Conservation (phyloP, 1,139 yeast genomes). For the Petasospora fabianii region DNA sequence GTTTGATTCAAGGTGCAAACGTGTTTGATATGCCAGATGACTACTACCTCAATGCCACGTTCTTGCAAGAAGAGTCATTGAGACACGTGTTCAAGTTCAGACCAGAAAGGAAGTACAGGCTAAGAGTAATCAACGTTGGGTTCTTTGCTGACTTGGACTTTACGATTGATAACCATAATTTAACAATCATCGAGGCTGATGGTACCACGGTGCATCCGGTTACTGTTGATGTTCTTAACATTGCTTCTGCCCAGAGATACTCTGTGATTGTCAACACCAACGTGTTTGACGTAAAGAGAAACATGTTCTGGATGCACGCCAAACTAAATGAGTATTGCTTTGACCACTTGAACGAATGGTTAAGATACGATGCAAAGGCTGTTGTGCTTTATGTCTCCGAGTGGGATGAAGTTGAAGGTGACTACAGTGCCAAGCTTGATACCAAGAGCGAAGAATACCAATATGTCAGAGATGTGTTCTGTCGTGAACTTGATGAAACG, state of each 20-base stretch:
- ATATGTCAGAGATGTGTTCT: constrained; percentile 9
- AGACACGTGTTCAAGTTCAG: constrained; percentile 47
- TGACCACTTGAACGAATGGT: constrained; percentile 31
- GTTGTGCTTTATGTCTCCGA: constrained; percentile 31
- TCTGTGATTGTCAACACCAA: constrained; percentile 44
- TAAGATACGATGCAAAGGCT: constrained; percentile 34
- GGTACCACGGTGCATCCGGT: constrained; percentile 59
- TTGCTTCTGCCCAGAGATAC: constrained; percentile 77
- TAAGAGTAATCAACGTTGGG: constrained; percentile 40
- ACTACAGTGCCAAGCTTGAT: constrained; percentile 6
- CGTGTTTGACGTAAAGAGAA: constrained; percentile 11
- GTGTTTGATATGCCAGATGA: constrained; percentile 30
- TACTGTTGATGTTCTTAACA: constrained; percentile 42
- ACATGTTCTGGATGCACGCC: constrained; percentile 35
- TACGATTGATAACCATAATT: constrained; percentile 43
- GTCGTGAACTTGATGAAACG: constrained; percentile 25
- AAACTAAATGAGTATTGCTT: constrained; percentile 37
- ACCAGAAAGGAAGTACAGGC: constrained; percentile 50
- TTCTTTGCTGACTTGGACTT: constrained; percentile 44
- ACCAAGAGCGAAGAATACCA: constrained; percentile 12
- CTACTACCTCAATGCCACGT: constrained; percentile 32
- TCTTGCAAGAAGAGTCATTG: constrained; percentile 51
- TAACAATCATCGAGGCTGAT: constrained; percentile 64
- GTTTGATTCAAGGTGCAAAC: constrained; percentile 48
- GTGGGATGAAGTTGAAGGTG: constrained; percentile 8